Evolutionary conservation across 129 eudicot species (phyloP), one percentile per base, ranked within the genome.

Genomic region (Artemisia annua): DNA sequence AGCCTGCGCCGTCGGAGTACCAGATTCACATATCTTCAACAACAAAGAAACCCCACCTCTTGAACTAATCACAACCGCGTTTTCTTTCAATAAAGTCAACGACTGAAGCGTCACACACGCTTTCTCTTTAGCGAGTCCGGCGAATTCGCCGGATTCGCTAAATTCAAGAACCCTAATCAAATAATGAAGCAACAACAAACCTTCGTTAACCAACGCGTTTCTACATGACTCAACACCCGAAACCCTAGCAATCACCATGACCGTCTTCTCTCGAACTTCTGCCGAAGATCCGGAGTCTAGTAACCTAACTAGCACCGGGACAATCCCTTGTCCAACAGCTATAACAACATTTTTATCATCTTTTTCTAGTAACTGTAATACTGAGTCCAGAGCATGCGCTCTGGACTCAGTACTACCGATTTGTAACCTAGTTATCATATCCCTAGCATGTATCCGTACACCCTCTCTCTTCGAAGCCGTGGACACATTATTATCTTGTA

Each of bases 291-390:
- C 81, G 30, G 85, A 79, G 60, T 87, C 91, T 20, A 91, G 78
- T 7, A 84, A 30, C 5, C 83, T 79, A 19, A 85, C 86, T 2
- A 87, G 87, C 51, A 85, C 83, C 17, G 94, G 91, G 18, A 87
- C 85, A 0, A 87, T 71, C 35, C 95, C 97, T 64, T 87, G 95
- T n/a, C 87, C 89, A 30, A 87, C 93, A 15, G 88, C 85, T 15
- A 87, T 83, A 3, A 85, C 8, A 0, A 90, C 87, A 5, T 90
- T 85, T 70, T 87, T 90, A 57, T 87, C 96, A 20, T 90, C 88
- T 48, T 79, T 85, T 3, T 85, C 63, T 0, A 90, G 51, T 18
- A 90, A 66, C 59, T 74, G 74, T 2, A 81, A 22, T 0, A 87
- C 28, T 52, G 85, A 85, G 6, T 87, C 91, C 7, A 90, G 74